phyloP scores from a whole-genome alignment of 352 stramenopile species.

The Globisporangium acanthophoron region DNA sequence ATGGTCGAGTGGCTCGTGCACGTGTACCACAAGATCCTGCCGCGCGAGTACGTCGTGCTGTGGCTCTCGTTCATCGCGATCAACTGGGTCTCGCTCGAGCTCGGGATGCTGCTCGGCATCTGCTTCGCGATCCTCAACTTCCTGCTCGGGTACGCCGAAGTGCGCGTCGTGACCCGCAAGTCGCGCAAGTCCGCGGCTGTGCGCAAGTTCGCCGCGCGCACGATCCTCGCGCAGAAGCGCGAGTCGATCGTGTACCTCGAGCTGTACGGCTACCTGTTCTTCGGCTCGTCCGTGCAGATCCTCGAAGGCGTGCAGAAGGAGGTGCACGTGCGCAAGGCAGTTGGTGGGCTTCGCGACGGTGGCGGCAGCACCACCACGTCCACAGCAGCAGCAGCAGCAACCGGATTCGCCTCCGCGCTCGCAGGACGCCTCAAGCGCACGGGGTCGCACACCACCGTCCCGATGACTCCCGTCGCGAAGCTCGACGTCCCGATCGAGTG shows the following conservation, averaged over 20 bases:
- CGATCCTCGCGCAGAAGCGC: conserved; percentile 51
- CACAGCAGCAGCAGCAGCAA: conserved; percentile 10
- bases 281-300: conserved; percentile 80
- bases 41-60: conserved; percentile 91
- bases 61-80: conserved; percentile 93
- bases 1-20: conserved; percentile 96
- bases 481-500: conserved; percentile 58
- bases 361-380: conserved; percentile 4
- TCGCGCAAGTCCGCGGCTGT: conserved; percentile 56
- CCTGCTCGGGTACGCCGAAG: conserved; percentile 69
- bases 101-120: conserved; percentile 93
- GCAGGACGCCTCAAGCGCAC: neutral
- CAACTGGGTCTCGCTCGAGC: conserved; percentile 92
- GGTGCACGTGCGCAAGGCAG: conserved; percentile 51
- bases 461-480: conserved; percentile 44
- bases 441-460: conserved; percentile 23
- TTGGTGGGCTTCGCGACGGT: too few species aligned
- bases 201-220: conserved; percentile 61
- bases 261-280: conserved; percentile 84
- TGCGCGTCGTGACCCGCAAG: conserved; percentile 60
- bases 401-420: neutral
- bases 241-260: conserved; percentile 77
- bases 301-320: conserved; percentile 75
- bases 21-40: conserved; percentile 76
- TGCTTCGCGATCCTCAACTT: conserved; percentile 87